These are phyloP conservation scores for Phytophthora hibernalis DNA, from an alignment of 352 stramenopile genomes.

Conservation along the genomic window DNA sequence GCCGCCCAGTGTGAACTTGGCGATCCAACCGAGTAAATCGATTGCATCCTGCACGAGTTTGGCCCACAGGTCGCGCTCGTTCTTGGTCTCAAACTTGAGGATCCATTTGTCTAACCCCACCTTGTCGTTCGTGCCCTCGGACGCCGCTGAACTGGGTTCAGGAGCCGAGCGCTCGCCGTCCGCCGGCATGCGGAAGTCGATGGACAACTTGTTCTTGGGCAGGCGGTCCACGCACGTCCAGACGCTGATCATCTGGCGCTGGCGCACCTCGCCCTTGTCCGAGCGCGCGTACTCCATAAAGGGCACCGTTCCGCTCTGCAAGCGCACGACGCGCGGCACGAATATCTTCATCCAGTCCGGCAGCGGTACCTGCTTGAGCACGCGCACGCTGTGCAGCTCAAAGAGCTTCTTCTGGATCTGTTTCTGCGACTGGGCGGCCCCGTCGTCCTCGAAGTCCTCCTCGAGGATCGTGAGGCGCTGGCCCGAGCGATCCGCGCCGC, in stretches of 20 bases:
- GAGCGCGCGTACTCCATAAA: conserved; percentile 75
- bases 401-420: conserved; percentile 67
- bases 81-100: conserved; percentile 78
- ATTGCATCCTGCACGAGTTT: conserved; percentile 72
- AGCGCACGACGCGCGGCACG: conserved; percentile 62
- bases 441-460: conserved; percentile 37
- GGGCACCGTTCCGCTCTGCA: conserved; percentile 66
- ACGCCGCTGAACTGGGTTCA: conserved; percentile 7
- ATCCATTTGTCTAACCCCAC: conserved; percentile 62
- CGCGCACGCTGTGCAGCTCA: conserved; percentile 46
- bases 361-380: conserved; percentile 73
- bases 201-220: conserved; percentile 72
- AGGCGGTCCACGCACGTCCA: conserved; percentile 67
- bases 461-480: conserved; percentile 41
- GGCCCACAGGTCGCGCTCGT: conserved; percentile 66
- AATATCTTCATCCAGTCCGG: conserved; percentile 85
- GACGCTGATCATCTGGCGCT: conserved; percentile 67
- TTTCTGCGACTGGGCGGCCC: conserved; percentile 42
- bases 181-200: conserved; percentile 63
- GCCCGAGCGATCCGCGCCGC: conserved; percentile 23
- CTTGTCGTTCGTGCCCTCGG: conserved; percentile 37
- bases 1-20: conserved; percentile 71
- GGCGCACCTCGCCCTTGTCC: conserved; percentile 59
- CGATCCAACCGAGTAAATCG: conserved; percentile 71
- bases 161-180: conserved; percentile 30